Conservation (phyloP, 257 asterid genomes). For the Nicotiana undulata region DNA sequence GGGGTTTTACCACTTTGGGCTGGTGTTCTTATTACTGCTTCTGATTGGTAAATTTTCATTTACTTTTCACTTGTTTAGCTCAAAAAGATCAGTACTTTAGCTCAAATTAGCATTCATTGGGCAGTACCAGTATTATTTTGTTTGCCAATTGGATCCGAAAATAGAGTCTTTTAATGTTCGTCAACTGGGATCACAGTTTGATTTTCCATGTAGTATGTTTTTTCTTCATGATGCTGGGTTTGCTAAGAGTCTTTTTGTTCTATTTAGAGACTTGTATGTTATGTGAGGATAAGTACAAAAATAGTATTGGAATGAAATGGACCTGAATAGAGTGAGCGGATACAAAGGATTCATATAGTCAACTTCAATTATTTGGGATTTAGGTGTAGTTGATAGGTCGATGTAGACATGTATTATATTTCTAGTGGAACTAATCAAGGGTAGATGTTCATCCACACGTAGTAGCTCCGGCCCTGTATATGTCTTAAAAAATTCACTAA, state of each 20-base stretch:
- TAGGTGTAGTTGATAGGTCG: background rate
- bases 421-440: background rate
- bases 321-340: background rate
- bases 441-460: no score
- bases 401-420: background rate
- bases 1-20: constrained; percentile 79
- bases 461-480: no score
- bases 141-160: background rate
- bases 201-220: background rate
- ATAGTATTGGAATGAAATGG: background rate
- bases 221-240: background rate
- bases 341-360: background rate
- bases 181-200: background rate
- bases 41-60: constrained; percentile 57
- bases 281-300: background rate
- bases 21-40: constrained; percentile 85
- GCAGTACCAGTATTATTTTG: background rate
- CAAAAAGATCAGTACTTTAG: background rate
- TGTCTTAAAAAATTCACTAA: no score
- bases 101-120: background rate
- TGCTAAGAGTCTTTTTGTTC: background rate
- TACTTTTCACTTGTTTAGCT: background rate
- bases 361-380: background rate
- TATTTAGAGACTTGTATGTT: background rate
- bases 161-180: background rate